A percentile compares a stretch with the other conserved stretches of the same genome.
Conservation (phyloP, 441 rosid species). For the Jatropha multifida region DNA sequence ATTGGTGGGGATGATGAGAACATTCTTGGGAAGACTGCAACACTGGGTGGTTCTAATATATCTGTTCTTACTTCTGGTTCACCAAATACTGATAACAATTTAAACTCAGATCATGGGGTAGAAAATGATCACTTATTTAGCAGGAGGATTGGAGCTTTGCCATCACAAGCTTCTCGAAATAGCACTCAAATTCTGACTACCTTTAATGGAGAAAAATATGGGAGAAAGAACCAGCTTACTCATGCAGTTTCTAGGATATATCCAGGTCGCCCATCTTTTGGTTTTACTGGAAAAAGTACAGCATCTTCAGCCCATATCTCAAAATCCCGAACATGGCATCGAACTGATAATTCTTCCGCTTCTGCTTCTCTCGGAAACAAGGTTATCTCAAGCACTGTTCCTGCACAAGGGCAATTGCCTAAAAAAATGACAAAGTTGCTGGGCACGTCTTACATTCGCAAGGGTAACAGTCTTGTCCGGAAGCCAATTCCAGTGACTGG, state of each 20-base stretch:
- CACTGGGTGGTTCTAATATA: slow-evolving; percentile 36
- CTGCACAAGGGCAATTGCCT: slow-evolving; percentile 43
- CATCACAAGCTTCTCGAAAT: slow-evolving; percentile 29
- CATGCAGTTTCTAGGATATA: slow-evolving; percentile 38
- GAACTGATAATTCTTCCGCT: slow-evolving; percentile 42
- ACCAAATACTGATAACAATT: slow-evolving; percentile 29
- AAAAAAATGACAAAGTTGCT: slow-evolving; percentile 34
- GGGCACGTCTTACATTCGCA: slow-evolving; percentile 69
- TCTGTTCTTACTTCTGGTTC: slow-evolving; percentile 29
- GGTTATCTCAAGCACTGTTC: slow-evolving; percentile 36
- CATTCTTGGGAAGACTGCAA: slow-evolving; percentile 33
- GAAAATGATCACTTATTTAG: slow-evolving; percentile 22
- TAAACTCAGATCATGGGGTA: slow-evolving; percentile 22
- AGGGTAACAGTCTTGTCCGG: slow-evolving; percentile 95
- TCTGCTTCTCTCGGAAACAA: slow-evolving; percentile 40
- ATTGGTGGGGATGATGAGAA: slow-evolving; percentile 31
- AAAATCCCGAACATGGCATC: slow-evolving; percentile 73
- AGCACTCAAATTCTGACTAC: slow-evolving; percentile 26
- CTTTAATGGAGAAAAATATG: slow-evolving; percentile 30
- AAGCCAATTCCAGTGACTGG: slow-evolving; percentile 47
- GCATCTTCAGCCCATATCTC: slow-evolving; percentile 39
- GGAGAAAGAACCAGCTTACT: slow-evolving; percentile 39
- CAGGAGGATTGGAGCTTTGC: slow-evolving; percentile 24
- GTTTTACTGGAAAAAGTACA: slow-evolving; percentile 37
- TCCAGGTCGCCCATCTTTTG: slow-evolving; percentile 40